Base-by-base conservation (phyloP, 345 rosid genomes). In the Jatropha curcas region DNA sequence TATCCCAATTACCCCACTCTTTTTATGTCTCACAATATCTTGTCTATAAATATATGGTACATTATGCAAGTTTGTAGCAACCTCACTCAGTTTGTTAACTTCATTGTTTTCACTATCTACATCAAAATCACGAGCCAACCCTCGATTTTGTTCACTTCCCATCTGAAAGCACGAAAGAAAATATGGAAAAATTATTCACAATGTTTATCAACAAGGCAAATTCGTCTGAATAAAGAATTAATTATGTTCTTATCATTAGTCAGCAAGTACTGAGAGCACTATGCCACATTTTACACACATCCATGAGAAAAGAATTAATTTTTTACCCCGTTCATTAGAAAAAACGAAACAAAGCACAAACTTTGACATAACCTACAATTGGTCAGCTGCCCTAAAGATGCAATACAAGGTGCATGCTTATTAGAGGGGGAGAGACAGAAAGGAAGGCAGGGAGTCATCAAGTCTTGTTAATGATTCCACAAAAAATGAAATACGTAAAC, bases 1-100 rank as follows among this genome's bases (percentile, higher is more conserved):
- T 82, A 96, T 83, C 57, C 98, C 99, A 67, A 90, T 78, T 65
- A 76, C 78, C 57, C 88, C 87, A 57, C 67, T 84, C 51, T 19
- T 84, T 65, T 78, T 88, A 82, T 82, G 87, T 71, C 83, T 85
- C 45, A 93, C 97, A 70, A 93, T 80, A 83, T 96, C 99, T 79
- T 96, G 89, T 67, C 93, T 73, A 73, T 89, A 96, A 70, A 91
- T 74, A 74, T 77, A 83, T 0, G 86, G 88, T 41, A 79, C 81
- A 69, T 51, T 80, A 30, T 82, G 82, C 58, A 63, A 72, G 39
- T 75, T 81, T 73, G 78, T 65, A 28, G 65, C 73, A 67, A 76
- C 75, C 64, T 74, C 87, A 58, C 65, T 72, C 33, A 64, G 50
- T 68, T 77, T 82, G 52, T 68, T 62, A 74, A 76, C 78, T 51